Conservation (phyloP, 495 filamentous ascomycete genomes). For the Hypoxylon perforatum region DNA sequence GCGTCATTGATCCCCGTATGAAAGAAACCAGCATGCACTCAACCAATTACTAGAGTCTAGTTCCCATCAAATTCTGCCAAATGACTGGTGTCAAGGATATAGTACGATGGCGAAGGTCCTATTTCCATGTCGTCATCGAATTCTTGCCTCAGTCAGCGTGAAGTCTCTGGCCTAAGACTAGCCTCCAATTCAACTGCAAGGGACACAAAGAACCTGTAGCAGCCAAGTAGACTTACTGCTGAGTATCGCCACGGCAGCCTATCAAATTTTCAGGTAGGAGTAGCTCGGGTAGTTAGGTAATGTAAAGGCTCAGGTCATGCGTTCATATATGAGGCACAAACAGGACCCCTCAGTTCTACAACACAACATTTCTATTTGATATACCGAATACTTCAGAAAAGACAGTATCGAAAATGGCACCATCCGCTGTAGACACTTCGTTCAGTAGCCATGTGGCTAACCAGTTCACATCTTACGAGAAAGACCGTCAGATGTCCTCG, state of each 20-base stretch:
- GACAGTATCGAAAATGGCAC: constrained; percentile 28
- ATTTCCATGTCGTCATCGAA: no score
- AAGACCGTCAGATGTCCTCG: constrained; percentile 41
- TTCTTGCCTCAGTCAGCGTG: no score
- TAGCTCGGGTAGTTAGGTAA: not conserved
- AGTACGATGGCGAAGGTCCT: no score
- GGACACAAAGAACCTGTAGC: not conserved
- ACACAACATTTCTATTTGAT: not conserved
- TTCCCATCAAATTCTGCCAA: no score
- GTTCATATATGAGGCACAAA: no score
- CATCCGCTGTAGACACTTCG: constrained; percentile 37
- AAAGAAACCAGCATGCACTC: no score
- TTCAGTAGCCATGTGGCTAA: constrained; percentile 40
- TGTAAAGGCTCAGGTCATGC: not conserved
- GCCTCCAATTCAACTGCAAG: not conserved
- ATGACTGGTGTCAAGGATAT: no score
- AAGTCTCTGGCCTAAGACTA: no score
- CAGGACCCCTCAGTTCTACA: no score
- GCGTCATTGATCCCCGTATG: no score
- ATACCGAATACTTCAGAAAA: not conserved
- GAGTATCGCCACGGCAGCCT: not conserved
- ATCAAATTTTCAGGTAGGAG: not conserved
- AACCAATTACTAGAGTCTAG: no score
- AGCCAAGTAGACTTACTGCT: not conserved
- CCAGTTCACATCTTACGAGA: constrained; percentile 43